These are phyloP conservation scores for sunflower (Helianthus annuus) DNA, from an alignment of 129 eudicot genomes.

Conservation along the genomic window DNA sequence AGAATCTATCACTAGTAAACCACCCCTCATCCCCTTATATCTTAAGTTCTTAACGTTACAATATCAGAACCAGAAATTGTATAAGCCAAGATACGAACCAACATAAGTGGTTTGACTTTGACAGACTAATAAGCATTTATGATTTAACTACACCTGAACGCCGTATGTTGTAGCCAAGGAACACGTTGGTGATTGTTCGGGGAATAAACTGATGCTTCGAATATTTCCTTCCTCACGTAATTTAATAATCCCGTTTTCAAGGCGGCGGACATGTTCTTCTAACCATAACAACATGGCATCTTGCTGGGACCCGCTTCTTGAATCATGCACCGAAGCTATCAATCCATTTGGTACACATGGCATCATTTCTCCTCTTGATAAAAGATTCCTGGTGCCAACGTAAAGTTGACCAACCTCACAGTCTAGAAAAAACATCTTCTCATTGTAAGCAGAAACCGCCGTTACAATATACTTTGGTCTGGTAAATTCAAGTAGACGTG, in stretches of 20 bases:
- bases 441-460: conserved; percentile 54
- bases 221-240: conserved; percentile 51
- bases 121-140: background rate
- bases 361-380: conserved; percentile 53
- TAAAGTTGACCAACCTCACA: conserved; percentile 71
- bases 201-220: conserved; percentile 62
- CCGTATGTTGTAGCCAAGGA: conserved; percentile 72
- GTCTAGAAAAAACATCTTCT: conserved; percentile 70
- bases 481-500: conserved; percentile 28
- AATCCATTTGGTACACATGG: conserved; percentile 75
- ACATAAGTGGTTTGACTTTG: too few relatives aligned
- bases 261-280: conserved; percentile 78
- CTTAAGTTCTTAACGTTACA: background rate
- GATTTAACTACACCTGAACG: conserved; percentile 59
- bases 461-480: conserved; percentile 43
- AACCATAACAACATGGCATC: conserved; percentile 86
- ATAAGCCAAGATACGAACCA: conserved; percentile 3
- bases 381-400: conserved; percentile 75
- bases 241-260: conserved; percentile 58
- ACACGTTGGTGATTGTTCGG: conserved; percentile 65
- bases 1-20: too few relatives aligned
- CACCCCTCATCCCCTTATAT: too few relatives aligned
- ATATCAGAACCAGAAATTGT: background rate
- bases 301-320: conserved; percentile 40
- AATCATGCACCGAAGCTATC: conserved; percentile 46